Evolutionary conservation across 345 rosid genomes (phyloP).

Genomic region (Acer saccharum): DNA sequence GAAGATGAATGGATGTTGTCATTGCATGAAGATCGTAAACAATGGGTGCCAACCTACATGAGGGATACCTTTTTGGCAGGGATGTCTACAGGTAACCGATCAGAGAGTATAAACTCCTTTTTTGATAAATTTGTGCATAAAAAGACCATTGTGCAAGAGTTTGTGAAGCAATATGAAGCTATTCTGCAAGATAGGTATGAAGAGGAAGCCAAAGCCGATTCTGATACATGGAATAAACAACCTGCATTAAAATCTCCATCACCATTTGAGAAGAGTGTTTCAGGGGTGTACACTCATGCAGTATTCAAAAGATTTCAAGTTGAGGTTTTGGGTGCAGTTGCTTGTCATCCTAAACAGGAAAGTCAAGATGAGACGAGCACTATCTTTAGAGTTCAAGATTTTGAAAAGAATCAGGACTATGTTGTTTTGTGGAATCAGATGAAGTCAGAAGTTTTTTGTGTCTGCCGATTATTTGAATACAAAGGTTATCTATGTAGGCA

Average conservation of each 20-base stretch:
- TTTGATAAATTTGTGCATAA: slow-evolving; percentile 61
- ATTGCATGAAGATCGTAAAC: slow-evolving; percentile 50
- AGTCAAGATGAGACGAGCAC: slow-evolving; percentile 38
- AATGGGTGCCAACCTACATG: slow-evolving; percentile 58
- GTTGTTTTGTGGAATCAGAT: slow-evolving; percentile 46
- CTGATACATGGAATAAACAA: slow-evolving; percentile 55
- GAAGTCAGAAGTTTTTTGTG: slow-evolving; percentile 45
- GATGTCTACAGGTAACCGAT: slow-evolving; percentile 48
- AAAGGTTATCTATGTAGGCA: slow-evolving; percentile 60
- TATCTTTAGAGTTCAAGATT: slow-evolving; percentile 51
- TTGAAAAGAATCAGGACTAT: slow-evolving; percentile 50
- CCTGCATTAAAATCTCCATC: slow-evolving; percentile 55
- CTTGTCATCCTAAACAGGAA: slow-evolving; percentile 59
- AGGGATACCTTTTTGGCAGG: slow-evolving; percentile 51
- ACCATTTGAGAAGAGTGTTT: slow-evolving; percentile 55
- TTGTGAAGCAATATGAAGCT: slow-evolving; percentile 48
- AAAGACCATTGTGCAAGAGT: slow-evolving; percentile 59
- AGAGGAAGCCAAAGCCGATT: slow-evolving; percentile 59
- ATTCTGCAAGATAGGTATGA: slow-evolving; percentile 59
- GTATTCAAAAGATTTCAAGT: slow-evolving; percentile 54
- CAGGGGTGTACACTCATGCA: slow-evolving; percentile 48
- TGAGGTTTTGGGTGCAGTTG: slow-evolving; percentile 59
- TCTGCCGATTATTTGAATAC: slow-evolving; percentile 50
- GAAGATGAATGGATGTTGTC: slow-evolving; percentile 50
- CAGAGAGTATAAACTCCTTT: slow-evolving; percentile 51